Percentiles rank a stretch among this genome's conserved stretches.
phyloP scores from a whole-genome alignment of 2,329 filamentous ascomycete species.

The Cercospora janseana region DNA sequence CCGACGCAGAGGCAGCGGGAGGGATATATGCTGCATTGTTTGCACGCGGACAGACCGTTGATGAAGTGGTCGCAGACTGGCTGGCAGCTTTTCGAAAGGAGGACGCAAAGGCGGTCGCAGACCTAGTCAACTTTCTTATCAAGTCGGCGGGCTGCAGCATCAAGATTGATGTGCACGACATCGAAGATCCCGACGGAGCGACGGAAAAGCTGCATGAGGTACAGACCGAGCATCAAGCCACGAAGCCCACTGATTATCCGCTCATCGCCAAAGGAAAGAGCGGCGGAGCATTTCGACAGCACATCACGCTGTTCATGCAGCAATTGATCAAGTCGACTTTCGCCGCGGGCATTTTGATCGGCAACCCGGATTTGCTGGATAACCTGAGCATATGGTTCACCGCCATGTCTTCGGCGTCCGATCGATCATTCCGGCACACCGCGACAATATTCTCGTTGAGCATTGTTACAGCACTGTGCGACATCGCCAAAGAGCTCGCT shows the following conservation, averaged over 20 bases:
- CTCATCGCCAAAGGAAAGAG: constrained; percentile 79
- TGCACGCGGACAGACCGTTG: constrained; percentile 52
- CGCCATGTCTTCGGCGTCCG: constrained; percentile 82
- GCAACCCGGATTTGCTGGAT: constrained; percentile 72
- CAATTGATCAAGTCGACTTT: constrained; percentile 75
- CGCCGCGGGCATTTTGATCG: constrained; percentile 77
- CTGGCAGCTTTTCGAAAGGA: constrained; percentile 56
- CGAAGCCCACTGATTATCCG: constrained; percentile 76
- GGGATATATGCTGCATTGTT: constrained; percentile 63
- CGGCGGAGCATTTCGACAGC: constrained; percentile 70
- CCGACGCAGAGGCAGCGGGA: constrained; percentile 52
- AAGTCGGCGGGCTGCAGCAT: constrained; percentile 75
- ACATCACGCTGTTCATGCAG: constrained; percentile 75
- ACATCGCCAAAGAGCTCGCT: constrained; percentile 68
- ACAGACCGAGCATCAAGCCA: constrained; percentile 82
- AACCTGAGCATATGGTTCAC: constrained; percentile 88
- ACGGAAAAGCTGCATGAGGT: constrained; percentile 75
- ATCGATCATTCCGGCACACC: constrained; percentile 90
- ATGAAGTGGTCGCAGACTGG: constrained; percentile 59
- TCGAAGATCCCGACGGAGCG: constrained; percentile 84
- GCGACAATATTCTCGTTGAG: constrained; percentile 80
- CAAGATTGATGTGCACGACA: constrained; percentile 75
- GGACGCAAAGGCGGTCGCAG: constrained; percentile 55
- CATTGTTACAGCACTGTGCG: constrained; percentile 74
- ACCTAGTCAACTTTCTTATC: constrained; percentile 62